Percentiles rank a stretch among this genome's conserved stretches.
Evolutionary conservation across 805 yeast species (phyloP).

Genomic region (Yarrowia deformans): DNA sequence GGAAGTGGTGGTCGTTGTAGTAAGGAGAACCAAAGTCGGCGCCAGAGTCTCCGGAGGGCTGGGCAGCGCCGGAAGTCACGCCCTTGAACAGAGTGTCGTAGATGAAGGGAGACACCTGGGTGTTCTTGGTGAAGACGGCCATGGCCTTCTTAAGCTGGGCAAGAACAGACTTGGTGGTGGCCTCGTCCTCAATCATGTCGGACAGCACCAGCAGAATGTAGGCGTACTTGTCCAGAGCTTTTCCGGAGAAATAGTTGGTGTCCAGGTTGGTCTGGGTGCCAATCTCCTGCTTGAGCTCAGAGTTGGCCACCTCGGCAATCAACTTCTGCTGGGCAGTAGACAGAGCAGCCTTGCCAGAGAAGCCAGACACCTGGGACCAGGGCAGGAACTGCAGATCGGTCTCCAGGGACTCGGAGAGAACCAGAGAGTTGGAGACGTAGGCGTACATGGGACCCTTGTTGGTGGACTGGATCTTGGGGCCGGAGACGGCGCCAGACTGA

Average conservation of each 20-base stretch:
- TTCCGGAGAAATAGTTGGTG: constrained; percentile 92
- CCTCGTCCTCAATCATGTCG: constrained; percentile 49
- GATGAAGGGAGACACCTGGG: constrained; percentile 72
- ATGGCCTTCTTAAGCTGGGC: constrained; percentile 71
- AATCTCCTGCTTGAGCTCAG: constrained; percentile 64
- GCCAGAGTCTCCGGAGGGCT: constrained; percentile 51
- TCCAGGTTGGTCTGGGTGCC: constrained; percentile 67
- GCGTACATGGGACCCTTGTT: constrained; percentile 55
- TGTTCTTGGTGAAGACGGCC: constrained; percentile 70
- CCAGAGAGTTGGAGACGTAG: constrained; percentile 48
- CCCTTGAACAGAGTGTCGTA: constrained; percentile 74
- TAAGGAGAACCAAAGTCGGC: constrained; percentile 79
- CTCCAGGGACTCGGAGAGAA: constrained; percentile 53
- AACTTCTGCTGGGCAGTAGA: constrained; percentile 52
- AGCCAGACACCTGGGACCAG: constrained; percentile 55
- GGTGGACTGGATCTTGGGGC: constrained; percentile 51
- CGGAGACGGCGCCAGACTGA: constrained; percentile 43
- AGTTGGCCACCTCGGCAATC: constrained; percentile 58
- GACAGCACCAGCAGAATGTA: constrained; percentile 69
- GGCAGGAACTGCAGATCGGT: constrained; percentile 62
- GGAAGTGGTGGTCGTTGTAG: constrained; percentile 88
- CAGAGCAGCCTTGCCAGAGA: constrained; percentile 43
- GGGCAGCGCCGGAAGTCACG: constrained; percentile 50
- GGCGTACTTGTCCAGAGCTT: constrained; percentile 87
- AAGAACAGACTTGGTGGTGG: constrained; percentile 60